These are phyloP conservation scores for Coccomyxa sp. DNA, from an alignment of 139 green algal species.

Conservation along the genomic window DNA sequence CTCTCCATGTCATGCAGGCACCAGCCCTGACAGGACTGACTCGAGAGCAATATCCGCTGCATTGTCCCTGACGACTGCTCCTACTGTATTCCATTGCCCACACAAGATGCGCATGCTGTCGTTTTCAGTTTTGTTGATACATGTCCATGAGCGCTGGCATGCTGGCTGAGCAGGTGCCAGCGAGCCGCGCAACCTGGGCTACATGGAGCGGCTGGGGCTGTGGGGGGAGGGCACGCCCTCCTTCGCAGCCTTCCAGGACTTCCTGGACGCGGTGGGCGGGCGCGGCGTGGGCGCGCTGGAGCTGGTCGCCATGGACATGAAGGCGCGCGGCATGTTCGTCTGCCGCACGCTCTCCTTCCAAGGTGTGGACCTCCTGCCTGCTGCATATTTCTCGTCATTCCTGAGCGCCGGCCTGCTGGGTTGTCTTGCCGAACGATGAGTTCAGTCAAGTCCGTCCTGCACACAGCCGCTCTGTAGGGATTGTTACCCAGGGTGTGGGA, in stretches of 20 bases:
- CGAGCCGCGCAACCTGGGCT: slow-evolving; percentile 59
- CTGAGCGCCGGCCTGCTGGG: no score
- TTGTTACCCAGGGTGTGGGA: no score
- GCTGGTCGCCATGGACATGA: slow-evolving; percentile 54
- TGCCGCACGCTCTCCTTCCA: slow-evolving; percentile 34
- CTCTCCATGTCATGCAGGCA: background rate
- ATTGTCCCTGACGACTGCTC: no score
- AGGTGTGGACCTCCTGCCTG: no score
- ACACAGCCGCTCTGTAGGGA: no score
- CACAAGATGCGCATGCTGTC: background rate
- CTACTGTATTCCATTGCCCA: no score
- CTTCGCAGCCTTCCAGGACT: slow-evolving; percentile 26
- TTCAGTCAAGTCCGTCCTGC: no score
- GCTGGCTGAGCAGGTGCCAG: slow-evolving; percentile 24
- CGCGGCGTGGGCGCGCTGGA: slow-evolving; percentile 53
- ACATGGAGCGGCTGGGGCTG: slow-evolving; percentile 64
- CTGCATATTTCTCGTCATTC: no score
- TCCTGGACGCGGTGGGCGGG: slow-evolving; percentile 17
- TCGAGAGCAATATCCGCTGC: no score
- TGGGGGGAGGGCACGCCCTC: slow-evolving; percentile 37
- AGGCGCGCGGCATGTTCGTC: slow-evolving; percentile 38
- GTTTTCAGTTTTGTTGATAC: background rate
- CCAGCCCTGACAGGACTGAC: no score
- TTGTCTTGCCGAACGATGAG: no score
- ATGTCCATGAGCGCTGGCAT: background rate